Percentiles rank a stretch among this genome's conserved stretches.
Evolutionary conservation across 1,284 basidiomycete species (phyloP).

Genomic region (Vanrija sp.): DNA sequence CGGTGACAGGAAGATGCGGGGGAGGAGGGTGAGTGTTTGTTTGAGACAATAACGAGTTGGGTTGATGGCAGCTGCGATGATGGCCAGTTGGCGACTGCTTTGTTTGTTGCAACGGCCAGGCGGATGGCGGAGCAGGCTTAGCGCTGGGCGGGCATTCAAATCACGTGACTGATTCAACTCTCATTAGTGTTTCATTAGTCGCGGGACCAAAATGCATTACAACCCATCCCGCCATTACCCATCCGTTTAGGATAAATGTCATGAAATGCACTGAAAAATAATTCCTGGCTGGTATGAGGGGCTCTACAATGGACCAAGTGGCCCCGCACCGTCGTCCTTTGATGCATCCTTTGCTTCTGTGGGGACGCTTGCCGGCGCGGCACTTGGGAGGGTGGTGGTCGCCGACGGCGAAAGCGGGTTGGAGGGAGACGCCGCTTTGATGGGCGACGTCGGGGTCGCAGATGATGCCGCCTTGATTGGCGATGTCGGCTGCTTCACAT

Average conservation of each 20-base stretch:
- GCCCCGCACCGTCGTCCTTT: slow-evolving; percentile 5
- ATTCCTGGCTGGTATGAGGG: no score
- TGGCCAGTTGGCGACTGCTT: slow-evolving; percentile 7
- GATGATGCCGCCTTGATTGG: slow-evolving; percentile 1
- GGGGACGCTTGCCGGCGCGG: no score
- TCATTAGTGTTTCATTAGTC: no score
- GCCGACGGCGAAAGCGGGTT: neutral
- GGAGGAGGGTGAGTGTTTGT: neutral
- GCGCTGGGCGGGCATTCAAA: no score
- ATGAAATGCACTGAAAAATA: no score
- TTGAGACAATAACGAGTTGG: no score
- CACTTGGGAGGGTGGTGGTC: neutral
- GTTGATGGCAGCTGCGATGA: neutral
- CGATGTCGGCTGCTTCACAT: neutral
- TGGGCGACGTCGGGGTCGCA: neutral
- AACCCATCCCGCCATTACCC: no score
- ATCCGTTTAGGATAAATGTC: no score
- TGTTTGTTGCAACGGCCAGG: slow-evolving; percentile 11
- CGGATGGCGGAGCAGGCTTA: no score
- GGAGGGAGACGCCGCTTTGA: neutral
- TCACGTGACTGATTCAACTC: no score
- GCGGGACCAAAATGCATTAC: no score
- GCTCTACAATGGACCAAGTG: neutral
- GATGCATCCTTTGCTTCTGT: no score
- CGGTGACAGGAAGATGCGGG: neutral